A percentile compares a stretch with the other conserved stretches of the same genome.
Evolutionary conservation across 371 early-diverging fungal species (phyloP).

Genomic region (Syncephalastrum sp.): DNA sequence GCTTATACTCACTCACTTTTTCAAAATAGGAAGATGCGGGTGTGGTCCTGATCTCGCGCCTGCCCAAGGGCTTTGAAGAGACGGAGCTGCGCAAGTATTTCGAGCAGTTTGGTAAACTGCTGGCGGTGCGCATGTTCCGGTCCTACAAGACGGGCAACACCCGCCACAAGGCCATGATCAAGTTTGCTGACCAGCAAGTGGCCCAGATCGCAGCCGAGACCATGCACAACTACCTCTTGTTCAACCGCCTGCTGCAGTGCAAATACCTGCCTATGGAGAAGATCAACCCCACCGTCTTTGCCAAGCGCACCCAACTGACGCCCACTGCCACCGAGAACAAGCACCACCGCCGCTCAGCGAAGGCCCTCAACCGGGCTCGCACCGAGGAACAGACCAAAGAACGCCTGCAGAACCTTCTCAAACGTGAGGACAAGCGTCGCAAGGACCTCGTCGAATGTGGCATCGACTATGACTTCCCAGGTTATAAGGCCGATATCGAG

Average conservation of each 20-base stretch:
- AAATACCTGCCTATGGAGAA: constrained; percentile 60
- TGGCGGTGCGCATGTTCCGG: constrained; percentile 77
- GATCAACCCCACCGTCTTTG: constrained; percentile 72
- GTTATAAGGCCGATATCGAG: constrained; percentile 32
- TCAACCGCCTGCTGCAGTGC: constrained; percentile 81
- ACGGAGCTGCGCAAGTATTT: constrained; percentile 87
- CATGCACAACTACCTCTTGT: constrained; percentile 94
- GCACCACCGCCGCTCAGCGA: constrained; percentile 12
- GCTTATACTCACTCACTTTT: not conserved
- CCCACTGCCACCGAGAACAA: constrained; percentile 38
- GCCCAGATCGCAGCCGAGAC: constrained; percentile 92
- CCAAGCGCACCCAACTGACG: constrained; percentile 1
- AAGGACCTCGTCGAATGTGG: constrained; percentile 61
- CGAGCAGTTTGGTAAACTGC: constrained; percentile 86
- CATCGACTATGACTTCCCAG: constrained; percentile 82
- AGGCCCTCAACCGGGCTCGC: constrained; percentile 59
- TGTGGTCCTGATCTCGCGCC: constrained; percentile 84
- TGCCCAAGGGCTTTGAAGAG: constrained; percentile 97
- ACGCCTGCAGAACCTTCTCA: constrained; percentile 41
- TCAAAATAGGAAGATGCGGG: constrained; percentile 45
- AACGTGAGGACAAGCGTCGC: constrained; percentile 55
- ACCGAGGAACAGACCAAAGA: constrained; percentile 46
- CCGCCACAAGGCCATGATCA: constrained; percentile 92
- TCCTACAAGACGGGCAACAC: constrained; percentile 89
- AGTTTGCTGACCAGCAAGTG: constrained; percentile 76